Conservation (phyloP, 257 asterid species). For the Eustoma russellianum region DNA sequence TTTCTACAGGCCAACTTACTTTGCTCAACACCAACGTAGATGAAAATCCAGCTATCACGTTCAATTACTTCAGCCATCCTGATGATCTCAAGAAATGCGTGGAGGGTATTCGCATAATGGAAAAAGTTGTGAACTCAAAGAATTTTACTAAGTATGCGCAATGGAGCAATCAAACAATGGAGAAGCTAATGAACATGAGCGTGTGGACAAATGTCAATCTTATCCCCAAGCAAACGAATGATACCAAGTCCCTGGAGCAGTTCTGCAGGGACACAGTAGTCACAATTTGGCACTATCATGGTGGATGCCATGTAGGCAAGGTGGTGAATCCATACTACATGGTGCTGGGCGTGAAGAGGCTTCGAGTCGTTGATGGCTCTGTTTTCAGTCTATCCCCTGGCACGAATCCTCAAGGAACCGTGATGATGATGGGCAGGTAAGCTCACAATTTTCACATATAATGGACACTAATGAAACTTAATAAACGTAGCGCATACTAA, state of each 20-base stretch:
- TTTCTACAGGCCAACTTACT: conserved; percentile 39
- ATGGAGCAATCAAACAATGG: conserved; percentile 32
- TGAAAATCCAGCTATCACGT: conserved; percentile 75
- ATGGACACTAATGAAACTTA: neutral
- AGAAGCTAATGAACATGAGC: conserved; percentile 63
- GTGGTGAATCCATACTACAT: conserved; percentile 47
- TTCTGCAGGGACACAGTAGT: conserved; percentile 84
- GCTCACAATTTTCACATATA: neutral
- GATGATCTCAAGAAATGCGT: conserved; percentile 55
- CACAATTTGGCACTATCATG: conserved; percentile 96
- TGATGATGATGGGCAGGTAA: conserved; percentile 92
- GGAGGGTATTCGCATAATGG: conserved; percentile 54
- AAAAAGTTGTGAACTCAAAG: conserved; percentile 52
- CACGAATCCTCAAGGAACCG: conserved; percentile 92
- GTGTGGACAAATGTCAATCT: conserved; percentile 71
- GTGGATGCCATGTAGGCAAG: conserved; percentile 79
- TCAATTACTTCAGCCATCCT: conserved; percentile 91
- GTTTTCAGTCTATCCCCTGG: conserved; percentile 69
- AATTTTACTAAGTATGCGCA: conserved; percentile 43
- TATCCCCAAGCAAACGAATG: conserved; percentile 71
- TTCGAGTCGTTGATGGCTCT: conserved; percentile 93
- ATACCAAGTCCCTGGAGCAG: conserved; percentile 57
- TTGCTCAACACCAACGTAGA: conserved; percentile 50
- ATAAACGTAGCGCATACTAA: neutral
- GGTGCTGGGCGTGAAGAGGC: conserved; percentile 60